Evolutionary conservation across 2,329 filamentous ascomycete genomes (phyloP).

Genomic region (Scedosporium dehoogii): DNA sequence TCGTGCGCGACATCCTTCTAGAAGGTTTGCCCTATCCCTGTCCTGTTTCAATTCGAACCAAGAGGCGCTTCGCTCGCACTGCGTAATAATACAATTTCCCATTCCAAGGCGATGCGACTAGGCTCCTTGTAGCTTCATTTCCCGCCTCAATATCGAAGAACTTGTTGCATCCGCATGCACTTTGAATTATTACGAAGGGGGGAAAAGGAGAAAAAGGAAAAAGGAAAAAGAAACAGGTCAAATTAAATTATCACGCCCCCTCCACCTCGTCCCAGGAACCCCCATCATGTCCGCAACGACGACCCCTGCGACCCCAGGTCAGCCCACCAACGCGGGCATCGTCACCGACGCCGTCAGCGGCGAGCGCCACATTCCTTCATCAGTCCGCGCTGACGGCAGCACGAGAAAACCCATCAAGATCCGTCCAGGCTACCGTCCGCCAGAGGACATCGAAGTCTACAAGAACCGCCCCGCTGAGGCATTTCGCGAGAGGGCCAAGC

Average conservation of each 20-base stretch:
- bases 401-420: conserved; percentile 93
- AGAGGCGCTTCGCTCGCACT: too few relatives aligned
- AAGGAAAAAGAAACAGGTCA: not conserved
- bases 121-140: too few relatives aligned
- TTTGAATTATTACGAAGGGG: not conserved
- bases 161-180: too few relatives aligned
- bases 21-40: too few relatives aligned
- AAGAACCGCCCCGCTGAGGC: conserved; percentile 82
- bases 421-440: conserved; percentile 83
- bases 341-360: conserved; percentile 67
- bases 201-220: not conserved
- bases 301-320: not conserved
- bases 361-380: conserved; percentile 82
- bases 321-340: conserved; percentile 46
- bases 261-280: not conserved
- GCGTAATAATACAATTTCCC: too few relatives aligned
- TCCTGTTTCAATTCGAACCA: too few relatives aligned
- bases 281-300: not conserved
- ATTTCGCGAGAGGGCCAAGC: conserved; percentile 63
- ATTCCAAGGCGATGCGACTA: too few relatives aligned
- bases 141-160: too few relatives aligned
- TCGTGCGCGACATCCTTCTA: too few relatives aligned
- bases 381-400: conserved; percentile 75
- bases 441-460: conserved; percentile 93
- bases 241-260: not conserved